phyloP scores from a whole-genome alignment of 2,329 filamentous ascomycete species.

The Ceratocystis harringtonii region DNA sequence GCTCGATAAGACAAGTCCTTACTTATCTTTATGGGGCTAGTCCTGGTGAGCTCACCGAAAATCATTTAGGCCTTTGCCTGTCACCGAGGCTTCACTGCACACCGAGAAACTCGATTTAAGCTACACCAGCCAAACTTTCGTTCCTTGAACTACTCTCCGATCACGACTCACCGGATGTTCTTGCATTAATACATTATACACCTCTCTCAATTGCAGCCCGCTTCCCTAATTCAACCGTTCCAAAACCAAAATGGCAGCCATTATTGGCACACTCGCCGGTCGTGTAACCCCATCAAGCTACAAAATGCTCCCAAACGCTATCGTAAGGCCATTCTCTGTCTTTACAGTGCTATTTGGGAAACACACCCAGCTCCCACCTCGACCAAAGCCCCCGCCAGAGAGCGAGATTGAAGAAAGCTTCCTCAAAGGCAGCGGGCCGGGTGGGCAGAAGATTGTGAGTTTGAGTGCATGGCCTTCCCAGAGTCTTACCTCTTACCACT shows the following conservation, averaged over 20 bases:
- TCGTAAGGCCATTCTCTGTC: neutral
- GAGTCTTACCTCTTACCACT: neutral
- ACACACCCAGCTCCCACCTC: conserved; percentile 56
- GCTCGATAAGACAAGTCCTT: neutral
- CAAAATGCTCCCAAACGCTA: conserved; percentile 18
- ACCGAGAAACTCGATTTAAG: neutral
- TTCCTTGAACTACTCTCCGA: neutral
- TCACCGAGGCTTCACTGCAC: neutral
- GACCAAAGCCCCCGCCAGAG: conserved; percentile 57
- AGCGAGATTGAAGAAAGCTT: conserved; percentile 70
- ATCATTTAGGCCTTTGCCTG: neutral
- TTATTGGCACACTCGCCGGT: neutral
- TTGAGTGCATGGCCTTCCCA: neutral
- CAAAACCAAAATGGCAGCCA: neutral
- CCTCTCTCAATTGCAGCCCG: neutral
- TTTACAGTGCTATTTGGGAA: neutral
- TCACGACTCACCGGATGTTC: neutral
- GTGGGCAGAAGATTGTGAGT: conserved; percentile 82
- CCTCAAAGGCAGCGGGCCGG: conserved; percentile 80
- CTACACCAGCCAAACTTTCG: neutral
- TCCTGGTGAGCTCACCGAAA: neutral
- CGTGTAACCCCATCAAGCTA: neutral
- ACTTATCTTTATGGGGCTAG: neutral
- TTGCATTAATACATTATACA: no score
- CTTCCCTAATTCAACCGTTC: neutral